Percentiles rank a stretch among this genome's conserved stretches.
Evolutionary conservation across 2,329 filamentous ascomycete species (phyloP).

Genomic region (Eutypella sp.): DNA sequence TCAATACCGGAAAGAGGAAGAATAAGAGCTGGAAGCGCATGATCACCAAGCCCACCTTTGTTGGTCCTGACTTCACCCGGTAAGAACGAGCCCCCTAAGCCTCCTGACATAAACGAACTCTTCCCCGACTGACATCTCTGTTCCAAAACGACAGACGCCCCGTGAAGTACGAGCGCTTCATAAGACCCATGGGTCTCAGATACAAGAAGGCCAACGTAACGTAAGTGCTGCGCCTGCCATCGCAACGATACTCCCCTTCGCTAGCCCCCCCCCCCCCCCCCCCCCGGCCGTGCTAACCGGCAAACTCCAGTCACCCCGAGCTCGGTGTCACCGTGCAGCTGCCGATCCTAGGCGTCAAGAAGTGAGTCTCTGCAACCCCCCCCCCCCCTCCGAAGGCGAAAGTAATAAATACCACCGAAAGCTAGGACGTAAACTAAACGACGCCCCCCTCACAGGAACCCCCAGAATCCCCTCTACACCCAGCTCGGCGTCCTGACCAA

Average conservation of each 20-base stretch:
- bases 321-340: conserved; percentile 84
- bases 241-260: too few species aligned
- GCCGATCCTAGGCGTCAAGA: conserved; percentile 65
- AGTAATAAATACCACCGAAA: too few species aligned
- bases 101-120: not conserved
- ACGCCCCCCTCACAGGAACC: conserved; percentile 67
- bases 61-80: conserved; percentile 84
- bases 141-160: conserved; percentile 56
- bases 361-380: conserved; percentile 63
- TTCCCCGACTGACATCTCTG: not conserved
- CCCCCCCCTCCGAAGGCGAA: too few species aligned
- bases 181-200: conserved; percentile 68
- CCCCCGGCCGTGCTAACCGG: conserved; percentile 39
- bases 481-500: conserved; percentile 87
- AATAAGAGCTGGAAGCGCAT: conserved; percentile 74
- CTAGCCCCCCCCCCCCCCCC: too few species aligned
- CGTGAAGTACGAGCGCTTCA: conserved; percentile 67
- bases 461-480: conserved; percentile 83
- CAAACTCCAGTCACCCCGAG: conserved; percentile 62
- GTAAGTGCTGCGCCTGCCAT: too few species aligned
- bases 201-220: conserved; percentile 75
- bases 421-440: too few species aligned
- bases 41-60: conserved; percentile 73
- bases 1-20: conserved; percentile 94
- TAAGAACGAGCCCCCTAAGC: not conserved